Evolutionary conservation across 345 rosid genomes (phyloP), one percentile per base, ranked within the genome.

Genomic region (Brassica cretica): DNA sequence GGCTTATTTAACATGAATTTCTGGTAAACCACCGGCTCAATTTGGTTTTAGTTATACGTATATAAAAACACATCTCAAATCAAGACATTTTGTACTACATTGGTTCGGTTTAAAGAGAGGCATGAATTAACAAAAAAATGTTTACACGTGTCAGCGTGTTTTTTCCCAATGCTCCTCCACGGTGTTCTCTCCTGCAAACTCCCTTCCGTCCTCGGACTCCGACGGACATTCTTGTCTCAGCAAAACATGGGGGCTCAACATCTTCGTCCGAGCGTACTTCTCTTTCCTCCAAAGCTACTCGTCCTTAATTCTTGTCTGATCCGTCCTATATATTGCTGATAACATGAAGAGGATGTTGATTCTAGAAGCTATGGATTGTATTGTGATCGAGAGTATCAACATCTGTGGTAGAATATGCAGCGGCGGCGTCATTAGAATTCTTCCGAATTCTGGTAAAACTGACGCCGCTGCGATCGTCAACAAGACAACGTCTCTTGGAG

Each of bases 321-420:
- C 86, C 82, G 82, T 18, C 97, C 97, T n/a, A n/a, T n/a, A n/a
- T 0, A 63, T 44, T 14, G 84, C 82, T 6, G 72, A 77, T 1
- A 89, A 84, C 58, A 90, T 88, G 95, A 84, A 65, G 83, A 81
- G 60, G 27, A 37, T 27, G 6, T 72, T 94, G 21, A 82, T 92
- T 24, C 83, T 85, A 0, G 97, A 92, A 75, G 97, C 93, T 8
- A 87, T 94, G 96, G 93, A 90, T 80, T 89, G 91, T 58, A 60
- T 92, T 3, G 69, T 88, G 27, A 63, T 86, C 12, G 97, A 94
- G 72, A 82, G 90, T 16, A 87, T 85, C 53, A 87, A 86, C 41
- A 81, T 88, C 32, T 87, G 88, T 32, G 84, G 89, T 80, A 83
- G 82, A 67, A 88, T 90, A 7, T 88, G 91, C 72, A 81, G n/a